Evolutionary conservation across 2,329 filamentous ascomycete genomes (phyloP), one percentile per base, ranked within the genome.

Genomic region (Colletotrichum sp.): DNA sequence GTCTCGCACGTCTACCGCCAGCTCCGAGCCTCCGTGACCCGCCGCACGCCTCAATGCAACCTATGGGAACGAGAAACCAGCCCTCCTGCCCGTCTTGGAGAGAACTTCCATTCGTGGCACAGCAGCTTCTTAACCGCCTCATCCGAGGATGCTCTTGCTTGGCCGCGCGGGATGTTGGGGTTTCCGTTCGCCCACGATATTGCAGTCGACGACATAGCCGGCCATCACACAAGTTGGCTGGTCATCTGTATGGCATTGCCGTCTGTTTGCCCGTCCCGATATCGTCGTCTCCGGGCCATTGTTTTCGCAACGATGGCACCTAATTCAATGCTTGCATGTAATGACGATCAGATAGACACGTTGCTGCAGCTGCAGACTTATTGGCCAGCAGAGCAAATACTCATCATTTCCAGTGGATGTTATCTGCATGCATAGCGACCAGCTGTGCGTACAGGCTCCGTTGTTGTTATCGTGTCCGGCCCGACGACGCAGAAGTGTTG

Each of bases 21-120:
- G 69, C 69, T 76, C 73, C 73, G 73, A 76, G 57, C 26, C 64
- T 73, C 64, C 70, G 64, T 67, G 44, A 65, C 70, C 73, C 73
- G 70, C 64, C 59, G 44, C 28, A 72, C n/a, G 32, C 18, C 49
- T 32, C 24, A n/a, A 30, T 30, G 28, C 18, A 59, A 63, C 73
- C 73, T 73, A 76, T 73, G 16, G 64, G 57, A 24, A 36, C 44
- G 34, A 39, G 39, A 12, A 55, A 32, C 16, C 32, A 28, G 55
- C 64, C 70, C 49, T 73, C 70, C 70, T 72, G 64, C 64, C 70
- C 57, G 44, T 65, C 57, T 64, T 30, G 44, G 64, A 76, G 55
- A 36, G 24, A 57, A 57, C 57, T 74, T 55, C 55, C 69, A 44
- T 62, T 32, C 44, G 64, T 64, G 70, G 73, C 63, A 69, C 64